phyloP scores from a whole-genome alignment of 2,329 filamentous ascomycete genomes.

The Aspergillus tamarii region DNA sequence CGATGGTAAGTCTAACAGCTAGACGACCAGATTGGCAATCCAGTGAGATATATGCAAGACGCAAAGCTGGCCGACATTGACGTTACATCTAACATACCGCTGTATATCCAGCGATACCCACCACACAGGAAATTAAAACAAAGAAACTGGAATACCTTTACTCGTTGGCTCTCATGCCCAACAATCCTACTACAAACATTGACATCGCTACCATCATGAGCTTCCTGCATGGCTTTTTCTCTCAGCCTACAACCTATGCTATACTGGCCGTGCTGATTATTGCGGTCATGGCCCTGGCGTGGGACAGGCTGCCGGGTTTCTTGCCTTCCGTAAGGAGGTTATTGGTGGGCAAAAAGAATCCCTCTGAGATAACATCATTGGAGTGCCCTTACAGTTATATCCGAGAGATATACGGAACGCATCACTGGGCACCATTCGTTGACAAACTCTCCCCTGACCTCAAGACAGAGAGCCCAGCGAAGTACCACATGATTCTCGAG shows the following conservation, averaged over 20 bases:
- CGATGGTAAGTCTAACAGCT: not conserved
- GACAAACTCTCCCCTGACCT: slow-evolving; percentile 24
- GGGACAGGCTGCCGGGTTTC: not conserved
- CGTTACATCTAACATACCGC: too few species aligned
- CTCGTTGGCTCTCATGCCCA: not conserved
- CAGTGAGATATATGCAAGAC: too few species aligned
- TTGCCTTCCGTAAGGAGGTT: not conserved
- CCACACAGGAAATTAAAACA: not conserved
- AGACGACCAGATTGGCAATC: not conserved
- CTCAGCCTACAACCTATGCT: not conserved
- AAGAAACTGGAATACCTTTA: not conserved
- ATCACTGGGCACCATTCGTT: slow-evolving; percentile 27
- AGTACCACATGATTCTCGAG: slow-evolving; percentile 24
- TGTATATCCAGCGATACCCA: too few species aligned
- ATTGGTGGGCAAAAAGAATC: slow-evolving; percentile 21
- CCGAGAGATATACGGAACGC: slow-evolving; percentile 24
- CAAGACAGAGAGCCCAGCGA: slow-evolving; percentile 17
- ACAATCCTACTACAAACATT: not conserved
- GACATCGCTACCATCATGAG: not conserved
- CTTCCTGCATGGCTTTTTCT: not conserved
- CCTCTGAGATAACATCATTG: slow-evolving; percentile 17
- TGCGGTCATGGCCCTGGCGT: not conserved
- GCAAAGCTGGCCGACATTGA: too few species aligned
- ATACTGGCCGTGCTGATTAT: not conserved
- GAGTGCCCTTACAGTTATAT: slow-evolving; percentile 27